A percentile compares a stretch with the other conserved stretches of the same genome.
phyloP scores from a whole-genome alignment of 2,329 filamentous ascomycete species.

The Knoxdaviesia proteae region DNA sequence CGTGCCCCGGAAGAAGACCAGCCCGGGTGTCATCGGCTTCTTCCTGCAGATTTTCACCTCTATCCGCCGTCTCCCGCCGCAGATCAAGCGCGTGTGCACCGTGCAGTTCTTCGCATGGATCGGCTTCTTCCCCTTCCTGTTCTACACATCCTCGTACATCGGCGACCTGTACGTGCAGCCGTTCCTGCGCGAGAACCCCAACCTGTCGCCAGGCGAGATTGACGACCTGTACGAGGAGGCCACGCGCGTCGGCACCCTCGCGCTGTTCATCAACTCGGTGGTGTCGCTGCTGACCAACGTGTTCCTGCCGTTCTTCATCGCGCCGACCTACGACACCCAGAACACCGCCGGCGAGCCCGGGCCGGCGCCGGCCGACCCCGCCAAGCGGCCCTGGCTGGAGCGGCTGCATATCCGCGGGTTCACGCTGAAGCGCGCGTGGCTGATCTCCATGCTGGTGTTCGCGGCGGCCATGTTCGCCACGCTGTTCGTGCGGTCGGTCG shows the following conservation, averaged over 20 bases:
- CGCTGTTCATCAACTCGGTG: slow-evolving; percentile 70
- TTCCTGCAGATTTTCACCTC: slow-evolving; percentile 61
- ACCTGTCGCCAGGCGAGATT: slow-evolving; percentile 57
- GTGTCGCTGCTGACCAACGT: slow-evolving; percentile 68
- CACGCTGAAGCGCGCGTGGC: slow-evolving; percentile 75
- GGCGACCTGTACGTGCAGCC: slow-evolving; percentile 84
- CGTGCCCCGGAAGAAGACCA: slow-evolving; percentile 17
- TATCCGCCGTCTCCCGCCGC: slow-evolving; percentile 57
- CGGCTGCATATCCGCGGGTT: slow-evolving; percentile 58
- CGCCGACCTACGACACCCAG: slow-evolving; percentile 49
- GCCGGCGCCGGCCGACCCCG: slow-evolving; percentile 9
- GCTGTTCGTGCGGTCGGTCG: slow-evolving; percentile 51
- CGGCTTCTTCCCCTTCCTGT: slow-evolving; percentile 87
- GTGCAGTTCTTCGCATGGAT: slow-evolving; percentile 82
- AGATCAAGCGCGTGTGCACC: slow-evolving; percentile 62
- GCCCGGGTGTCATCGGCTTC: slow-evolving; percentile 52
- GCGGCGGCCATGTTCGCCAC: slow-evolving; percentile 64
- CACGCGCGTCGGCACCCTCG: slow-evolving; percentile 74
- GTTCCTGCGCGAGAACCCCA: slow-evolving; percentile 52
- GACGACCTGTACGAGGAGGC: slow-evolving; percentile 65
- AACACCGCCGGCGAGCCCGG: slow-evolving; percentile 9
- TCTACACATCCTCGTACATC: slow-evolving; percentile 87
- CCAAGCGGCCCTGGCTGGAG: slow-evolving; percentile 21
- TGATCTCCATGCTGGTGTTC: slow-evolving; percentile 70
- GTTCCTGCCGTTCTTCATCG: slow-evolving; percentile 66